phyloP scores from a whole-genome alignment of 2,329 filamentous ascomycete species.

The Neopestalotiopsis sp. region DNA sequence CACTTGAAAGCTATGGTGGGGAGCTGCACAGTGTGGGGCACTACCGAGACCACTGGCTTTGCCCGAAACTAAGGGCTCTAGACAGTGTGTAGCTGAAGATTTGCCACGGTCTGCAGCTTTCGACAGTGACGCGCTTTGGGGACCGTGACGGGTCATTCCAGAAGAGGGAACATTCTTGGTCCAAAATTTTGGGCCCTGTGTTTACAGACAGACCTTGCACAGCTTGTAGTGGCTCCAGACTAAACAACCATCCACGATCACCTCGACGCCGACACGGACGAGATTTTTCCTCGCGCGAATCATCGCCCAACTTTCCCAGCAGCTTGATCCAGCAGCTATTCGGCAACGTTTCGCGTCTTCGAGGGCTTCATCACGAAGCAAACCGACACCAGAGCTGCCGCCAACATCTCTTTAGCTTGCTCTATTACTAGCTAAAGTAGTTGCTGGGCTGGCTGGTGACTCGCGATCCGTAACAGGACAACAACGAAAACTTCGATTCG shows the following conservation, averaged over 20 bases:
- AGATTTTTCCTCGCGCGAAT: background rate
- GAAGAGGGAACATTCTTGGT: background rate
- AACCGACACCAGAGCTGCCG: background rate
- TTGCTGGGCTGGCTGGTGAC: background rate
- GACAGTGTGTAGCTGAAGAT: background rate
- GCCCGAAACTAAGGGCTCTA: background rate
- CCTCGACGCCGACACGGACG: background rate
- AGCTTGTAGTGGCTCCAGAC: background rate
- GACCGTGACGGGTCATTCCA: constrained; percentile 5
- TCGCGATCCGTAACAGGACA: background rate
- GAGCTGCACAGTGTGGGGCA: background rate
- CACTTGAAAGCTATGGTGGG: background rate
- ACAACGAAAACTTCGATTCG: background rate
- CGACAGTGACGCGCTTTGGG: constrained; percentile 13
- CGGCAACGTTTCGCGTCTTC: background rate
- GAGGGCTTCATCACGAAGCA: background rate
- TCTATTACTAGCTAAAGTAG: background rate
- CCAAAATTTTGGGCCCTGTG: constrained; percentile 14
- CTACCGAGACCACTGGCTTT: background rate
- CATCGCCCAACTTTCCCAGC: background rate
- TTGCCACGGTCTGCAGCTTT: background rate
- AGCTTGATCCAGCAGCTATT: background rate
- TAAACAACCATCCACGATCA: background rate
- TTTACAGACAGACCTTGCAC: constrained; percentile 5
- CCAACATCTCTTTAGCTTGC: background rate